Percentiles rank a stretch among this genome's conserved stretches.
Evolutionary conservation across 352 stramenopile species (phyloP).

Genomic region (Blastocystis sp.): DNA sequence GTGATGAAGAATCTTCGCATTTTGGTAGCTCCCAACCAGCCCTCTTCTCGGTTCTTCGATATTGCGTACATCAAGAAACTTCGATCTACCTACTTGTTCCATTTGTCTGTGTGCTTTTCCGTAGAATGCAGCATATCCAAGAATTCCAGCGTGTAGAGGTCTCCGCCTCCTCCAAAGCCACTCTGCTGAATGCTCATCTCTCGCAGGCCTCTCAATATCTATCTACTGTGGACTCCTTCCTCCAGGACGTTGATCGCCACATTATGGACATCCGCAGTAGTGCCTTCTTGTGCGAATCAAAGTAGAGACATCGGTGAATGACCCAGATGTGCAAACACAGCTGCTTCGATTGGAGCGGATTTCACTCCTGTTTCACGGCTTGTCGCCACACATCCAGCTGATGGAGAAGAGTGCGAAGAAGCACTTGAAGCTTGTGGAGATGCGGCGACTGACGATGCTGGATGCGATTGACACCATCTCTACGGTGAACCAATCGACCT

Average conservation of each 20-base stretch:
- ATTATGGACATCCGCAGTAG: constrained; percentile 12
- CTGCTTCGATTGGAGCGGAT: not conserved
- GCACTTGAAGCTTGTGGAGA: not conserved
- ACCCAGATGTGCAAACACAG: constrained; percentile 20
- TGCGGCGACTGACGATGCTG: not conserved
- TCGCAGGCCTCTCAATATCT: not conserved
- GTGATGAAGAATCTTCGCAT: constrained; percentile 31
- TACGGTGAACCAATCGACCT: not conserved
- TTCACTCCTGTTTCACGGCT: not conserved
- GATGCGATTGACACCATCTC: not conserved
- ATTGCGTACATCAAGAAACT: not conserved
- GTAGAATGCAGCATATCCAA: not conserved
- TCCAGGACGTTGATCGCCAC: not conserved
- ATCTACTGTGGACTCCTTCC: not conserved
- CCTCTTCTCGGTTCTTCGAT: constrained; percentile 46
- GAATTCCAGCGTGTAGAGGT: not conserved
- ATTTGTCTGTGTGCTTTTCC: not conserved
- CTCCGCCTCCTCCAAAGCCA: not conserved
- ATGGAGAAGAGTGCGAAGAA: not conserved
- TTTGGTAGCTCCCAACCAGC: constrained; percentile 36
- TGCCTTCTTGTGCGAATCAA: not conserved
- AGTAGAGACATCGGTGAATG: constrained; percentile 36
- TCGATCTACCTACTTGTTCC: not conserved
- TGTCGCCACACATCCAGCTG: not conserved
- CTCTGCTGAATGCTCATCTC: not conserved